Evolutionary conservation across 345 rosid genomes (phyloP), one percentile per base, ranked within the genome.

Genomic region (Geranium brycei): DNA sequence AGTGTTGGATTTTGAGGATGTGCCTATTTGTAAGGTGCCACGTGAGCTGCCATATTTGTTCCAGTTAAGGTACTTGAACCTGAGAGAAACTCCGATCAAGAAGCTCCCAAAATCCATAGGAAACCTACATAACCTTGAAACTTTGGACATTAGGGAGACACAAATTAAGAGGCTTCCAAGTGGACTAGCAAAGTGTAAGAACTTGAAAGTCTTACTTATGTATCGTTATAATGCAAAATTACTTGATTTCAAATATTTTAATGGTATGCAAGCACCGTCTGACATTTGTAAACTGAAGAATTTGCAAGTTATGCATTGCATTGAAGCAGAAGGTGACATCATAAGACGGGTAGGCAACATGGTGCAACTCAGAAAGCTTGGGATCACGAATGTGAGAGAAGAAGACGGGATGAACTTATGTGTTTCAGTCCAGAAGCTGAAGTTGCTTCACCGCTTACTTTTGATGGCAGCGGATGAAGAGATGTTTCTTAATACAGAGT

Each of bases 1-100:
- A 51, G 57, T 71, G 19, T 41, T 66, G 59, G 70, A 71, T 16
- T 40, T 71, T 14, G 63, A 61, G 32, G 61, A 13, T 57, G 28
- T 11, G 7, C 66, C 66, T 0, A 30, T 71, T 18, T 59, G n/a
- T 12, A 35, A 57, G 4, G 18, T 66, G 3, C 60, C 70, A 0
- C 11, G 47, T 17, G 16, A 62, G 2, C n/a, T 62, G 12, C 30
- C 15, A 8, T 15, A 0, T 13, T 62, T 66, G 16, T 62, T 71
- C 15, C 66, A 71, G 10, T 19, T 63, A 47, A 63, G 38, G 57
- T 51, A 63, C 31, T 63, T 63, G 17, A 63, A 51, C 38, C 47
- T 51, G 4, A 51, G 17, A 23, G 35, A n/a, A 0, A 63, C 66
- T 13, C 17, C 0, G 0, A 17, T 47, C 12, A n/a, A 11, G n/a